Conservation (phyloP, 2,329 filamentous ascomycete species). For the Decorospora gaudefroyi region DNA sequence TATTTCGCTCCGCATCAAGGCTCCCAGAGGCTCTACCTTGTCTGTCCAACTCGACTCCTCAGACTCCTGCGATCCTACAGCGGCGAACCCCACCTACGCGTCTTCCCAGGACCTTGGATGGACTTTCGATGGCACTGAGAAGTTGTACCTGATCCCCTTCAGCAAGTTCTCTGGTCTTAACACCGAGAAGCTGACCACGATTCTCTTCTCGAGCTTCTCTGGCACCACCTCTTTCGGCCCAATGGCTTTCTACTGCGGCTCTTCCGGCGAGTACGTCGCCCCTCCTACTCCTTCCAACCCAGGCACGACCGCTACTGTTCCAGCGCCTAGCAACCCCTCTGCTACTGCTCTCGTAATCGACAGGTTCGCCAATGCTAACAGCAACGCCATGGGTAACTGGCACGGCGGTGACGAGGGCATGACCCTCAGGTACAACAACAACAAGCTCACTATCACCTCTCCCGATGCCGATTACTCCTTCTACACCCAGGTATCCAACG, state of each 20-base stretch:
- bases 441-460: conserved; percentile 61
- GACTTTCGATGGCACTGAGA: conserved; percentile 64
- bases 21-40: conserved; percentile 57
- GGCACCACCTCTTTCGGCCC: conserved; percentile 59
- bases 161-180: conserved; percentile 58
- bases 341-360: conserved; percentile 62
- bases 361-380: conserved; percentile 58
- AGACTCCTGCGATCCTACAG: conserved; percentile 51
- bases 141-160: conserved; percentile 63
- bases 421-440: conserved; percentile 56
- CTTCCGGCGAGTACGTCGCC: conserved; percentile 56
- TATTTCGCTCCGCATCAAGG: conserved; percentile 61
- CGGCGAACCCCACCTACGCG: conserved; percentile 43
- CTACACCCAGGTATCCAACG: conserved; percentile 61
- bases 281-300: conserved; percentile 49
- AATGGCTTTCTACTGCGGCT: conserved; percentile 63
- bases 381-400: conserved; percentile 66
- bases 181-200: conserved; percentile 56
- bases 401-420: conserved; percentile 68
- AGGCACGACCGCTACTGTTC: conserved; percentile 55
- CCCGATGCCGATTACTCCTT: conserved; percentile 65
- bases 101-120: conserved; percentile 60
- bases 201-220: conserved; percentile 57
- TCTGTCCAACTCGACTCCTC: conserved; percentile 58
- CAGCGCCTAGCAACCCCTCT: conserved; percentile 56